Base-by-base conservation (phyloP, 1,139 yeast species). In the Geotrichum aggregatum region DNA sequence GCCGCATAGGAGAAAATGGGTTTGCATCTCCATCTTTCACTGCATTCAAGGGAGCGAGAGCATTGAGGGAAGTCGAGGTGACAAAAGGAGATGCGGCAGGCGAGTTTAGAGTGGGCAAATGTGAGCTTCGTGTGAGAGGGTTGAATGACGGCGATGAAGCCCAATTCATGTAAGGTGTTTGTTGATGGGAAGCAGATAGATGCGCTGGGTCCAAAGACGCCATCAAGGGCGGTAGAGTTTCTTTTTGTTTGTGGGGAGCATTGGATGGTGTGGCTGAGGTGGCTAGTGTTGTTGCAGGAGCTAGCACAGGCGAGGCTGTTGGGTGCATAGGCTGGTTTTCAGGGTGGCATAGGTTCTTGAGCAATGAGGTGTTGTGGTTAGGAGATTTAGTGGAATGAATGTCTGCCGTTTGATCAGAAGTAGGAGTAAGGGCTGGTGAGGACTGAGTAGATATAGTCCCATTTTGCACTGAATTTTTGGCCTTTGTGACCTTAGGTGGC, bases 71-170 rank as follows among this genome's bases (percentile, higher is more conserved):
- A n/a, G 50, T 18, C 6, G 46, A 33, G 2, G 51, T 19, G 2
- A 24, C 11, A 18, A 30, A 31, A 10, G 50, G 42, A 28, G 38
- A 19, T 6, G 39, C 11, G n/a, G 33, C 30, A n/a, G 46, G 51
- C 14, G 43, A 42, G 30, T 42, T 41, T 8, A 41, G 46, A n/a
- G 24, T 19, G 8, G 31, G 30, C 2, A 42, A 24, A 28, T 42
- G 47, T n/a, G 43, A 14, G 19, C 28, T 43, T 33, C 39, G 1
- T 5, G 43, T 31, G 19, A 46, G 38, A 3, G 49, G 49, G 33
- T 46, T 39, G 31, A 46, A 39, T n/a, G 49, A 46, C 10, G 49
- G 44, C 35, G 49, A 46, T 7, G 42, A 44, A 11, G 39, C 44
- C 49, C 49, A 46, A 26, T 28, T 16, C 22, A 46, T 11, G 39